Evolutionary conservation across 768 basidiomycete species (phyloP), one percentile per base, ranked within the genome.

Genomic region (Tricholoma furcatifolium): DNA sequence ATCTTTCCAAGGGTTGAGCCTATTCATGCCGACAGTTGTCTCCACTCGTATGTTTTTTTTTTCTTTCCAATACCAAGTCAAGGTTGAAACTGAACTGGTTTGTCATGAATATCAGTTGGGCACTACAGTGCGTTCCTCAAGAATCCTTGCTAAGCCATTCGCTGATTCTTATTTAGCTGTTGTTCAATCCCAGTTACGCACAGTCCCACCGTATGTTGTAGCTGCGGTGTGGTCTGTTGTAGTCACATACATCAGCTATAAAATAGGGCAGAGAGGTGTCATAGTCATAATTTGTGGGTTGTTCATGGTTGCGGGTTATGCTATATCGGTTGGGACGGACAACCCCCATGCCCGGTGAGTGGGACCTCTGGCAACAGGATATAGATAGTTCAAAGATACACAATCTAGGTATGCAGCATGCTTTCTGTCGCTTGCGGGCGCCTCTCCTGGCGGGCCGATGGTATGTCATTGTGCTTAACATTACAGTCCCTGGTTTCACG

Each of bases 141-240:
- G 6, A 1, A 1, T n/a, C 3, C n/a, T 18, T 15, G 11, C n/a
- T n/a, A n/a, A n/a, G 6, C 9, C 8, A 2, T 15, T 23, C 47
- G 21, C 24, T 35, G 6, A 39, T n/a, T n/a, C 27, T 43, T 6
- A 43, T 5, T 31, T n/a, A 79, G 75, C 73, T 39, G 69, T 70
- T 7, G 71, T 80, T 11, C 65, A 78, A 57, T 68, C 74, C 1
- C 77, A 80, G 54, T 68, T 80, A 11, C 71, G 75, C 4, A 78
- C 77, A n/a, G 78, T 80, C 1, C 77, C 77, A 0, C 75, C 76
- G 3, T 79, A 74, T 50, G 51, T 74, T n/a, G 71, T 71, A 4
- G 72, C 69, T 15, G 71, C 65, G 4, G 66, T 73, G 31, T 78
- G 76, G 72, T 67, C 75, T 1, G 45, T 78, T 20, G 32, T 64